Percentiles rank a stretch among this genome's conserved stretches.
These are phyloP conservation scores for Rubia balearica DNA, from an alignment of 305 asterid species.

Conservation along the genomic window DNA sequence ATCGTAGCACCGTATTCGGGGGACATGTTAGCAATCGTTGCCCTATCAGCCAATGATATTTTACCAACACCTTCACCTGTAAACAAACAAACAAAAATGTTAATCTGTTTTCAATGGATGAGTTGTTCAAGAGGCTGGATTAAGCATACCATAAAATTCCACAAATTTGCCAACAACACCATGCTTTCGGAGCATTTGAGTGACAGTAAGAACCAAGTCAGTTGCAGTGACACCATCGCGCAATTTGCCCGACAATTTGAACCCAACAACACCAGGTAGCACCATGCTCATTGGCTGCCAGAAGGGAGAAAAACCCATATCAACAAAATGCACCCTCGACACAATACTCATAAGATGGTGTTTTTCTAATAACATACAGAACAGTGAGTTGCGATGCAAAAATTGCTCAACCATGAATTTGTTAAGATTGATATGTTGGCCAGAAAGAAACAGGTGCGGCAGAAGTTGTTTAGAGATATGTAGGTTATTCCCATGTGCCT, in stretches of 20 bases:
- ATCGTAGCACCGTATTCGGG: conserved; percentile 96
- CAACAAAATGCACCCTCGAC: conserved; percentile 9
- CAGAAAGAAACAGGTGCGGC: background rate
- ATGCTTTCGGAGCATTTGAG: conserved; percentile 88
- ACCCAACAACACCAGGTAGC: conserved; percentile 97
- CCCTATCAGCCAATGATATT: conserved; percentile 93
- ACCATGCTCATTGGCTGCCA: conserved; percentile 96
- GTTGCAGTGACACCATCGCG: conserved; percentile 84
- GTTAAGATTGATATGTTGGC: background rate
- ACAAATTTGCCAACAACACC: conserved; percentile 95
- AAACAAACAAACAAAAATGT: conserved; percentile 10
- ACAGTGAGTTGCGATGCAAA: conserved; percentile 4
- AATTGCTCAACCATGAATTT: background rate
- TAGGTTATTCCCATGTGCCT: background rate
- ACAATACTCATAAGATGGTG: background rate
- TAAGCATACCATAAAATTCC: conserved; percentile 57
- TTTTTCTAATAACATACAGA: background rate
- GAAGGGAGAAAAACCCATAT: conserved; percentile 14
- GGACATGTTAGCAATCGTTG: conserved; percentile 95
- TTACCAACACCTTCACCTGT: conserved; percentile 72
- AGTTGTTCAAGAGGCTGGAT: background rate
- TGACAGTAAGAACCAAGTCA: conserved; percentile 80
- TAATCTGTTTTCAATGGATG: background rate
- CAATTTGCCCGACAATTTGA: conserved; percentile 77
- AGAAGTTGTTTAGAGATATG: background rate